A percentile compares a stretch with the other conserved stretches of the same genome.
Conservation (phyloP, 306 rosid genomes). For the Lupinus albus region DNA sequence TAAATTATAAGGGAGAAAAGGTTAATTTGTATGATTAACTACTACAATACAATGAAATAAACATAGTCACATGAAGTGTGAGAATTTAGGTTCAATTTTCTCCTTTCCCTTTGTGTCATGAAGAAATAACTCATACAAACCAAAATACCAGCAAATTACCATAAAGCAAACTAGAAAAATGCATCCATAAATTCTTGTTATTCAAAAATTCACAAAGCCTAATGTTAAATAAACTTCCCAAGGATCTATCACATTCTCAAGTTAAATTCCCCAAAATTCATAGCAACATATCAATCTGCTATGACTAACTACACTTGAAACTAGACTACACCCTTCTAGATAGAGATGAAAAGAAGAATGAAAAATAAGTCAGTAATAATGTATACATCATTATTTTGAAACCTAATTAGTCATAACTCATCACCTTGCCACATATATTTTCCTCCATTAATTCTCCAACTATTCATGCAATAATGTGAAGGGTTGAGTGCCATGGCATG, state of each 20-base stretch:
- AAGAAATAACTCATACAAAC: not conserved
- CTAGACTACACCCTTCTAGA: constrained; percentile 19
- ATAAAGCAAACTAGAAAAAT: not conserved
- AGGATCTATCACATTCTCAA: constrained; percentile 38
- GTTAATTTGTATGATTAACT: too few species aligned
- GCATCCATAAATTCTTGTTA: constrained; percentile 1
- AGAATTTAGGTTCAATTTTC: too few species aligned
- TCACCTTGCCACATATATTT: not conserved
- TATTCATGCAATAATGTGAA: constrained; percentile 63
- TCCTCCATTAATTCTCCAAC: not conserved
- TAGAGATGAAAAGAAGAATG: not conserved
- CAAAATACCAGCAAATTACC: not conserved
- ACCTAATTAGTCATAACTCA: not conserved
- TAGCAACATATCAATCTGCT: constrained; percentile 38
- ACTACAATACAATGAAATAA: too few species aligned
- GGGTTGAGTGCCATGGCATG: constrained; percentile 53
- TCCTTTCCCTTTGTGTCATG: too few species aligned
- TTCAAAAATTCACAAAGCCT: constrained; percentile 36
- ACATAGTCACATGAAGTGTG: too few species aligned
- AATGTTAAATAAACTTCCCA: constrained; percentile 29
- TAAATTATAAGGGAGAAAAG: too few species aligned
- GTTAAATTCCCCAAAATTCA: constrained; percentile 45
- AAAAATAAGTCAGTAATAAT: constrained; percentile 37
- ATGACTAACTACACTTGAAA: constrained; percentile 45
- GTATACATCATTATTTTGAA: constrained; percentile 31